Evolutionary conservation across 306 rosid species (phyloP).

Genomic region (Quercus berberidifolia): DNA sequence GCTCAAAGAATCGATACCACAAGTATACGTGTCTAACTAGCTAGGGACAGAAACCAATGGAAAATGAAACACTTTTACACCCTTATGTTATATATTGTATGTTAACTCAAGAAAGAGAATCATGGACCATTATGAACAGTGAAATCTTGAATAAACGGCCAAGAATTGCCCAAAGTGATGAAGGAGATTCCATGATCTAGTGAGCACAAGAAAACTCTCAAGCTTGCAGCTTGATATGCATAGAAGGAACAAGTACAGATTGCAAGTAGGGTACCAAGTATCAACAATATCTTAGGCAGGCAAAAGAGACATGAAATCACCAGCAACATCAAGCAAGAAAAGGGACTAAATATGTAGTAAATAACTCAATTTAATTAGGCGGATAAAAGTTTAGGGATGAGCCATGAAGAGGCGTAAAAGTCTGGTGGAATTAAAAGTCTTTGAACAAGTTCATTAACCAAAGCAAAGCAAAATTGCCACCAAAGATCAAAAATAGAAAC

Average conservation of each 20-base stretch:
- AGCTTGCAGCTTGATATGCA: neutral
- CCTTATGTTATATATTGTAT: slow-evolving; percentile 28
- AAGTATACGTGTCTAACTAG: neutral
- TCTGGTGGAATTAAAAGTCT: slow-evolving; percentile 21
- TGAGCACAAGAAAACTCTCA: slow-evolving; percentile 7
- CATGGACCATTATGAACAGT: slow-evolving; percentile 20
- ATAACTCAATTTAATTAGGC: neutral
- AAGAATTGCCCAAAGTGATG: slow-evolving; percentile 18
- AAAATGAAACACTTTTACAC: neutral
- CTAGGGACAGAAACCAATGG: neutral
- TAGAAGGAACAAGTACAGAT: slow-evolving; percentile 4
- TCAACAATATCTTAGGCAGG: neutral
- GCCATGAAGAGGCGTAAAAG: slow-evolving; percentile 11
- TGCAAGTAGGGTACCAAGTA: neutral
- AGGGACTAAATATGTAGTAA: neutral
- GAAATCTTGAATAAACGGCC: neutral
- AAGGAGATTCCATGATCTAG: slow-evolving; percentile 17
- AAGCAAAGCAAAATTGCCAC: slow-evolving; percentile 22
- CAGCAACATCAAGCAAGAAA: slow-evolving; percentile 5
- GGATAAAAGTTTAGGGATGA: neutral
- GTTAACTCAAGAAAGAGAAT: slow-evolving; percentile 6
- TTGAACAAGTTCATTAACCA: slow-evolving; percentile 20
- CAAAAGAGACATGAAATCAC: slow-evolving; percentile 42
- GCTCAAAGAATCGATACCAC: neutral
- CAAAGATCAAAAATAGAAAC: slow-evolving; percentile 26